These are phyloP conservation scores for Lotmaria passim DNA, from an alignment of 208 protist genomes.

Conservation along the genomic window DNA sequence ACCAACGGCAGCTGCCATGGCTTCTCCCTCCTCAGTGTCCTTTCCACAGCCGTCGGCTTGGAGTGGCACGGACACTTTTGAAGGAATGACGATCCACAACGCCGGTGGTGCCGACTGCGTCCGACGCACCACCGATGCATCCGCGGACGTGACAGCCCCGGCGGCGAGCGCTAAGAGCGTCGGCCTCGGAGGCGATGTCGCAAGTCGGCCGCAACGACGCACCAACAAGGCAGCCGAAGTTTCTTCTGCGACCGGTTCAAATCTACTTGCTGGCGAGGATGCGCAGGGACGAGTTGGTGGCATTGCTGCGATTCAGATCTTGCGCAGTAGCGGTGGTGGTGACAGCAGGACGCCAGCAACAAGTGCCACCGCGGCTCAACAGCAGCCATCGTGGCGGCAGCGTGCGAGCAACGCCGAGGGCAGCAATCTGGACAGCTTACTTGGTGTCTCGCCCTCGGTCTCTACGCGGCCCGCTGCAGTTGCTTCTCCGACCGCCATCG, in stretches of 20 bases:
- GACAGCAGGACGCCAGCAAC: neutral
- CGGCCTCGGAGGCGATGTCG: neutral
- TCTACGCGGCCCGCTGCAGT: neutral
- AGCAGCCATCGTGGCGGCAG: neutral
- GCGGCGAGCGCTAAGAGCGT: neutral
- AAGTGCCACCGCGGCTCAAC: neutral
- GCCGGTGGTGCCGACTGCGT: neutral
- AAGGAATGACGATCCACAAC: conserved; percentile 12
- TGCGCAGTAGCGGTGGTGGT: neutral
- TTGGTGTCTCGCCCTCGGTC: neutral
- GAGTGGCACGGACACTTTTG: neutral
- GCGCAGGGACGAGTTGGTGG: neutral
- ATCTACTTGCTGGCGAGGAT: neutral
- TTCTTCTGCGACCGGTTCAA: neutral
- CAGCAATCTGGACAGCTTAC: neutral
- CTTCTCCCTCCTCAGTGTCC: neutral
- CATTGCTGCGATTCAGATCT: neutral
- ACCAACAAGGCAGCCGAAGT: neutral
- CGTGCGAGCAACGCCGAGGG: neutral
- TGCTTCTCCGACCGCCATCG: neutral
- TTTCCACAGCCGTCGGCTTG: neutral
- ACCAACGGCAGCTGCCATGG: neutral
- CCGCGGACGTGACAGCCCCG: neutral
- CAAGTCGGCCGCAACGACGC: conserved; percentile 15
- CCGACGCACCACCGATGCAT: neutral